phyloP scores from a whole-genome alignment of 2,329 filamentous ascomycete genomes.

The Periconia macrospinosa region DNA sequence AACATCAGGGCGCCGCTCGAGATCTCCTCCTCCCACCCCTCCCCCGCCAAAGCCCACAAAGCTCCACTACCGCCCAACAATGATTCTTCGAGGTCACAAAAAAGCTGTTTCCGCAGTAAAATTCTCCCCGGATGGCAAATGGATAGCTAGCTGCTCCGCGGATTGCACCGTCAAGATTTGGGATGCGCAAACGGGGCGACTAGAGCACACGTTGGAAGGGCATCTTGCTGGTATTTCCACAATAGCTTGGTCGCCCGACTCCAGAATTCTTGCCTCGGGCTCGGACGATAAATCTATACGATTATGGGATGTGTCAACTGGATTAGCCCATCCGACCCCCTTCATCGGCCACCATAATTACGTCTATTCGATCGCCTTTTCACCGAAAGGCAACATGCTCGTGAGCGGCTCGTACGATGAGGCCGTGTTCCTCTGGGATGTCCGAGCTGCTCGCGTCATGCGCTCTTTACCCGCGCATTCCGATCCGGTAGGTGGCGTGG shows the following conservation, averaged over 20 bases:
- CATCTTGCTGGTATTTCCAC: slow-evolving; percentile 92
- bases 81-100: slow-evolving; percentile 75
- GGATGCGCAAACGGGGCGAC: slow-evolving; percentile 74
- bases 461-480: slow-evolving; percentile 89
- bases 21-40: slow-evolving; percentile 32
- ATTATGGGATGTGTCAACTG: slow-evolving; percentile 75
- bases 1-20: slow-evolving; percentile 18
- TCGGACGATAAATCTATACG: slow-evolving; percentile 96
- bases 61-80: slow-evolving; percentile 69
- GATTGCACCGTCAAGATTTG: slow-evolving; percentile 92
- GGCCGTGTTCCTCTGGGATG: slow-evolving; percentile 96
- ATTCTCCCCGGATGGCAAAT: slow-evolving; percentile 86
- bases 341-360: slow-evolving; percentile 94
- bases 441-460: slow-evolving; percentile 85
- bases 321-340: slow-evolving; percentile 60
- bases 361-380: slow-evolving; percentile 90
- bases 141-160: slow-evolving; percentile 84
- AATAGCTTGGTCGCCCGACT: slow-evolving; percentile 92
- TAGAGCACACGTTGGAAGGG: slow-evolving; percentile 87
- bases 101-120: slow-evolving; percentile 81
- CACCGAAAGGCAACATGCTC: slow-evolving; percentile 96
- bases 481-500: slow-evolving; percentile 90
- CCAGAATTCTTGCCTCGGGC: slow-evolving; percentile 82
- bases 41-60: slow-evolving; percentile 55
- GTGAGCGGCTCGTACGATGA: slow-evolving; percentile 96